Conservation (phyloP, 371 early-diverging fungal species). For the Rhizopus stolonifer region DNA sequence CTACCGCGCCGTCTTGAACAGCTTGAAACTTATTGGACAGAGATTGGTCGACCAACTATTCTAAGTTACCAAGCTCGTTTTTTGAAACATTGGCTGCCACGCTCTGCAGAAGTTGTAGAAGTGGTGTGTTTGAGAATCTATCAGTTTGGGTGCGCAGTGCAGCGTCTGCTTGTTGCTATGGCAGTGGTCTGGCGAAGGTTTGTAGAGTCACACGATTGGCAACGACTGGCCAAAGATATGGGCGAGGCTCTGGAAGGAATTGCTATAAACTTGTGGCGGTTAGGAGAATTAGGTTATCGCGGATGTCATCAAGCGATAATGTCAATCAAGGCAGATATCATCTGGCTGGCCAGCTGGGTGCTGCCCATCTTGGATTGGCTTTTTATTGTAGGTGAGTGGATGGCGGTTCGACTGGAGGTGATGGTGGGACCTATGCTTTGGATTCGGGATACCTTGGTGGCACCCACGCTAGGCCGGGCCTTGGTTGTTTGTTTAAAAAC, state of each 20-base stretch:
- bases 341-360: conserved; percentile 15
- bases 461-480: conserved; percentile 18
- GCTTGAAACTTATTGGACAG: conserved; percentile 27
- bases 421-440: background rate
- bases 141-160: conserved; percentile 1
- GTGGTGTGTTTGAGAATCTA: background rate
- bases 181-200: conserved; percentile 14
- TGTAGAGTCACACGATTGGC: conserved; percentile 3
- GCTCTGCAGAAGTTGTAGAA: background rate
- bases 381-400: background rate
- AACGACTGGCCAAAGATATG: conserved; percentile 21
- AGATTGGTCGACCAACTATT: conserved; percentile 14
- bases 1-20: conserved; percentile 20
- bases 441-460: background rate
- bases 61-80: background rate
- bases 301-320: conserved; percentile 7
- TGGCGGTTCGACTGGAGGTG: background rate
- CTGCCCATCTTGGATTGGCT: conserved; percentile 11
- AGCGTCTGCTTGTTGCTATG: background rate
- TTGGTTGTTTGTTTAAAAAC: conserved; percentile 10
- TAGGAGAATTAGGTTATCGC: conserved; percentile 17
- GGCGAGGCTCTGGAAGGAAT: conserved; percentile 6
- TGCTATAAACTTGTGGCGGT: conserved; percentile 3
- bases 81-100: conserved; percentile 3
- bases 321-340: conserved; percentile 19